Base-by-base conservation (phyloP, 495 filamentous ascomycete species). In the Tuber indicum region DNA sequence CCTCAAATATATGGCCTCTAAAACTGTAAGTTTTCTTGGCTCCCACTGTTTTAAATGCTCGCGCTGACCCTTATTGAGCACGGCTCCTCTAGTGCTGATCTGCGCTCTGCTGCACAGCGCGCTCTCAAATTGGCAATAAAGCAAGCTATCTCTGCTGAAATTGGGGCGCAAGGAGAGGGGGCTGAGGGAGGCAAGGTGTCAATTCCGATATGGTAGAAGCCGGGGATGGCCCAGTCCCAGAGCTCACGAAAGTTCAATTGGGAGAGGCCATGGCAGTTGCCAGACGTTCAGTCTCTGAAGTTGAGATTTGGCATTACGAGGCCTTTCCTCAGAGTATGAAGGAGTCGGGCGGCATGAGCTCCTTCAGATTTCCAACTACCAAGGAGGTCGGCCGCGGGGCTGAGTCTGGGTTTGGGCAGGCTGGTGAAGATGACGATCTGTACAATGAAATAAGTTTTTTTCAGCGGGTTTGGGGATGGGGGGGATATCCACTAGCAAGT, bases 101-200 rank as follows among this genome's bases (percentile, higher is more conserved):
- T 99, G 85, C 96, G 95, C 81, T 99, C 98, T 88, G 92, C 98
- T 84, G 97, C 96, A 39, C 96, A 99, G 87, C 94, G 96, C 84
- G 96, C 96, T 77, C 94, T 97, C 88, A 99, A 99, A 90, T 91
- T 99, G 81, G 96, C 96, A 78, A 99, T 99, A 87, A 99, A 98
- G 89, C 91, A 99, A 86, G 89, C 94, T n/a, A 99, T 99, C 85
- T 86, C 89, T 17, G 84, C 88, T 72, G 94, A 98, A 74, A 97
- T 99, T 78, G 92, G 97, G 87, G 91, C 92, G 78, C 87, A 87
- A 79, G 97, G 96, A 88, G 90, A 90, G 79, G 94, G 92, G 76
- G 96, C 97, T 85, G 94, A 92, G 76, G 91, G 90, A 78, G 95
- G 93, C 78, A 90, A 91, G 84, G 89, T 75, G 89, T 91, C 75